phyloP scores from a whole-genome alignment of 139 green algal species.

The Haematococcus sp. region DNA sequence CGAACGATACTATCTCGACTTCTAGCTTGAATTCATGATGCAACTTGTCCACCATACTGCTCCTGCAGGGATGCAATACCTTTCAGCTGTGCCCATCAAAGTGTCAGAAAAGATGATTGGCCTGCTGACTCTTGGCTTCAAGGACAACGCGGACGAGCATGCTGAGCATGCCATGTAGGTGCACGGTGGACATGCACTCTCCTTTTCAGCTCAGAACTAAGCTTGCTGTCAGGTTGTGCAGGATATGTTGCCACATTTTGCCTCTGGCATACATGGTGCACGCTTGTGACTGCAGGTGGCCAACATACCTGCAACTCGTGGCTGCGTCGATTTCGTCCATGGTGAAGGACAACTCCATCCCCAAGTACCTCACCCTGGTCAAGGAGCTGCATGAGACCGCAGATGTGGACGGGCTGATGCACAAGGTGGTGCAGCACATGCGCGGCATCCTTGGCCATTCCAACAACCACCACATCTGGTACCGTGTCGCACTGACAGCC shows the following conservation, averaged over 20 bases:
- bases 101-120: constrained; percentile 31
- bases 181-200: no score
- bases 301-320: constrained; percentile 50
- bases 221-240: background rate
- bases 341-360: constrained; percentile 46
- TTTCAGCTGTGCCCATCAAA: constrained; percentile 43
- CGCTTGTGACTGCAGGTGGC: constrained; percentile 31
- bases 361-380: constrained; percentile 42
- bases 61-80: constrained; percentile 24
- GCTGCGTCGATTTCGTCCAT: constrained; percentile 41
- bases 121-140: constrained; percentile 49
- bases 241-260: background rate
- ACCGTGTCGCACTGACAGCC: constrained; percentile 45
- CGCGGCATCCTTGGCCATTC: constrained; percentile 35
- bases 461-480: constrained; percentile 49
- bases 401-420: constrained; percentile 31
- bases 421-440: constrained; percentile 42
- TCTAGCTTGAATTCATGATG: no score
- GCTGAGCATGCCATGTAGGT: constrained; percentile 25
- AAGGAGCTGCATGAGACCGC: constrained; percentile 23
- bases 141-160: constrained; percentile 16
- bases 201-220: no score
- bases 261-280: no score
- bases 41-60: no score
- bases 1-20: background rate